Evolutionary conservation across 805 yeast genomes (phyloP).

Genomic region (Kurtzmaniella fragi): DNA sequence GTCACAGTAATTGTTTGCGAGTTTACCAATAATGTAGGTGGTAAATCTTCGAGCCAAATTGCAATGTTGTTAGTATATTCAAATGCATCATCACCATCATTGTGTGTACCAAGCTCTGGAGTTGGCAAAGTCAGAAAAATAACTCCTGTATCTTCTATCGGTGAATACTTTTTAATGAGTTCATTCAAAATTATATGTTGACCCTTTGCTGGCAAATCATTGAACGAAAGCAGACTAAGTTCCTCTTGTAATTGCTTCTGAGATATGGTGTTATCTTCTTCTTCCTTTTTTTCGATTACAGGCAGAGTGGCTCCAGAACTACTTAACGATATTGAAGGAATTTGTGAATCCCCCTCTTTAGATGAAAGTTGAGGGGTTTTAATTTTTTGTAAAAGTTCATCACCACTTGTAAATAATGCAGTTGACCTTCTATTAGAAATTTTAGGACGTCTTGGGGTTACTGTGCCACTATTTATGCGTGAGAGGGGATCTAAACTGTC

Average conservation of each 20-base stretch:
- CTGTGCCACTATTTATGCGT: no score
- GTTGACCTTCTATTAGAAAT: no score
- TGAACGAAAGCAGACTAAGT: conserved; percentile 48
- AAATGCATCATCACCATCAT: conserved; percentile 58
- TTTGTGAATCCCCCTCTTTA: no score
- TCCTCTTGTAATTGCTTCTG: conserved; percentile 34
- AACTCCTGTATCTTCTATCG: conserved; percentile 51
- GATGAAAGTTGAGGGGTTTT: no score
- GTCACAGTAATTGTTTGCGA: conserved; percentile 96
- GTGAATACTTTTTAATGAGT: conserved; percentile 65
- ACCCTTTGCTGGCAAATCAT: conserved; percentile 86
- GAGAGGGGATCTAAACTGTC: background rate
- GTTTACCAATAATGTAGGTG: conserved; percentile 78
- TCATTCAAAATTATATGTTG: conserved; percentile 88
- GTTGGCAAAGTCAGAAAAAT: conserved; percentile 88
- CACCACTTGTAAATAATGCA: no score
- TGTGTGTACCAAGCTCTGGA: conserved; percentile 79
- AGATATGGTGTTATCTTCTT: conserved; percentile 16
- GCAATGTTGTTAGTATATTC: conserved; percentile 75
- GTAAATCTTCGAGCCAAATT: conserved; percentile 75
- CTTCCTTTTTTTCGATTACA: background rate
- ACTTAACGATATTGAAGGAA: no score
- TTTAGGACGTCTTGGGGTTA: no score
- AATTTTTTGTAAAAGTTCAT: no score
- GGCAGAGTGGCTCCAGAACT: no score